Evolutionary conservation across 345 rosid genomes (phyloP), one percentile per base, ranked within the genome.

Genomic region (Lumnitzera racemosa): DNA sequence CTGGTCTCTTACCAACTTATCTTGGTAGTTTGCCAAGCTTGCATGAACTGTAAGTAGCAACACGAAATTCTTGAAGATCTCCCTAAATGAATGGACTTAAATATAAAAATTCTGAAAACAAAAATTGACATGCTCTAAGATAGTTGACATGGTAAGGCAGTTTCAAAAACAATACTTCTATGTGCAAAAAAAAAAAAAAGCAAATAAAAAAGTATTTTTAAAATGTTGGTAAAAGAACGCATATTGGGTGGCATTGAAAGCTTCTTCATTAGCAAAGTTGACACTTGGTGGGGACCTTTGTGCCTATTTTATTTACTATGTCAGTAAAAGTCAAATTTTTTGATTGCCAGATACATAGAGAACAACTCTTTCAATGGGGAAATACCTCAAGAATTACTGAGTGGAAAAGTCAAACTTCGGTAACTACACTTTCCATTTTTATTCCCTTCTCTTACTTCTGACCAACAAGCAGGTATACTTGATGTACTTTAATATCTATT

Each of bases 321-420:
- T 27, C 16, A 31, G 15, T 57, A 29, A 57, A 9, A 8, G 58
- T 24, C 52, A 60, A 56, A 62, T 68, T 52, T 47, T 55, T 16
- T 54, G 58, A 59, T 24, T 76, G 76, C 63, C 90, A 95, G 97
- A 82, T 71, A 76, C 72, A 78, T 90, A 62, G 82, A 85, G 72
- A 84, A 88, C 83, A 95, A 95, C 77, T 81, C 85, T 61, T 84
- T 95, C 58, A 73, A 53, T 51, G 97, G 99, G 61, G 77, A 68
- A 53, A 74, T 95, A 72, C 99, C 96, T 57, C 61, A 66, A 61
- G 69, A 64, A 61, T 53, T 90, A 58, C 56, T 90, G 25, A 74
- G 76, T 49, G 79, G 82, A 58, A 83, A 84, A 77, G 58, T 94
- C 49, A 64, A 25, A 50, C 74, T 94, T 64, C 74, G 77, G 98